These are phyloP conservation scores for Entomortierella chlamydospora DNA, from an alignment of 192 early-diverging fungal species.

Conservation along the genomic window DNA sequence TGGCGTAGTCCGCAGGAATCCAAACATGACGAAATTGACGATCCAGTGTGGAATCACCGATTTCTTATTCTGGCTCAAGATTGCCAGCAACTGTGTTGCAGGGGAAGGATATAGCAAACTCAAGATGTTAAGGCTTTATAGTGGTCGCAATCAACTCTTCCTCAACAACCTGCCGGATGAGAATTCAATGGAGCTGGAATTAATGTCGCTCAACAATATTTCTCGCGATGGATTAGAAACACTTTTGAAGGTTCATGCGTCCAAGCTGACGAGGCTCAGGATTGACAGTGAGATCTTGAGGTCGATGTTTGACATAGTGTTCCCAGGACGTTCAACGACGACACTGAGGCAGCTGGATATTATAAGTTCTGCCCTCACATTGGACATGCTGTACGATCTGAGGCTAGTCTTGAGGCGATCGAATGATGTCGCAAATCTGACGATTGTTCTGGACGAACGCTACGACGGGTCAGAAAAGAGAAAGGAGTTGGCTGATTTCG, in stretches of 20 bases:
- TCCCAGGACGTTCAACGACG: background rate
- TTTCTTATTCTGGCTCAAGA: background rate
- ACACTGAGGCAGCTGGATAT: slow-evolving; percentile 3
- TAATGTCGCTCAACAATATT: slow-evolving; percentile 1
- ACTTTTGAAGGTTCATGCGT: slow-evolving; percentile 1
- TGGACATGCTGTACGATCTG: slow-evolving; percentile 5
- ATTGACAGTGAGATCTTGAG: background rate
- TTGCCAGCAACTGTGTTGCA: background rate
- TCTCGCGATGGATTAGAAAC: background rate
- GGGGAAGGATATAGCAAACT: background rate
- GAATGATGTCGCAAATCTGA: background rate
- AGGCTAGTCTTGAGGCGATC: slow-evolving; percentile 4
- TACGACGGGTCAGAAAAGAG: slow-evolving; percentile 6
- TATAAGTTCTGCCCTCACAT: background rate
- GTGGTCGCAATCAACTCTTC: background rate
- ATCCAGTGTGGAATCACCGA: background rate
- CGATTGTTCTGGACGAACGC: background rate
- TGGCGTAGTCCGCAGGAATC: background rate
- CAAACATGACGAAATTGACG: background rate
- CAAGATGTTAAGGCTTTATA: slow-evolving; percentile 2
- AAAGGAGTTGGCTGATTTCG: slow-evolving; percentile 7
- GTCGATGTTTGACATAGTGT: background rate
- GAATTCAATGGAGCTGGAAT: slow-evolving; percentile 4
- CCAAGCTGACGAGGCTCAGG: slow-evolving; percentile 3
- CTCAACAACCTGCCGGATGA: slow-evolving; percentile 6